phyloP scores from a whole-genome alignment of 2,329 filamentous ascomycete species.

The Alternaria gaisen region DNA sequence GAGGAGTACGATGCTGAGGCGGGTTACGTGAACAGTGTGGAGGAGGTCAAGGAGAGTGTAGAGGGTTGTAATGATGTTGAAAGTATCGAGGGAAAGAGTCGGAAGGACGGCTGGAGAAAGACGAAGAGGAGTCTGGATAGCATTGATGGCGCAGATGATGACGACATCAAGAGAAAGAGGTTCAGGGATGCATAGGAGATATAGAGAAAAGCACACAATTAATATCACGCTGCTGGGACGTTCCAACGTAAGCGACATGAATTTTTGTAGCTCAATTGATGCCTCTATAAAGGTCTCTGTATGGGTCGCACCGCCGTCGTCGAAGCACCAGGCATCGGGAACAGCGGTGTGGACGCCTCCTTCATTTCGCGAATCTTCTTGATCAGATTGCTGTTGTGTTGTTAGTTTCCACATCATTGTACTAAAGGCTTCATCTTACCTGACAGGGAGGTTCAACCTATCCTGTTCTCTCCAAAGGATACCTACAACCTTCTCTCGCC shows the following conservation, averaged over 20 bases:
- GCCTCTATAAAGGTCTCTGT: slow-evolving; percentile 19
- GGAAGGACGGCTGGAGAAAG: not conserved
- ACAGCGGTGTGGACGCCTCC: slow-evolving; percentile 41
- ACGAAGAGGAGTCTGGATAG: slow-evolving; percentile 3
- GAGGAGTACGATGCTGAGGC: slow-evolving; percentile 14
- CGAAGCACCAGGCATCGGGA: slow-evolving; percentile 19
- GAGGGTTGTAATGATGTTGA: slow-evolving; percentile 1
- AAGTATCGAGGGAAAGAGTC: not conserved
- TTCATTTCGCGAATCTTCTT: slow-evolving; percentile 57
- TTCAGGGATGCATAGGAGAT: not conserved
- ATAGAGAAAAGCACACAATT: not conserved
- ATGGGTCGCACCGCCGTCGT: slow-evolving; percentile 15
- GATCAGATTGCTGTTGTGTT: slow-evolving; percentile 51
- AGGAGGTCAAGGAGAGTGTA: slow-evolving; percentile 16
- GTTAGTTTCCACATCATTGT: not conserved
- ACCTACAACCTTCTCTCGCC: slow-evolving; percentile 60
- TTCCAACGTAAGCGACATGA: not conserved
- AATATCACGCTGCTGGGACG: not conserved
- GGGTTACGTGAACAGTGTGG: not conserved
- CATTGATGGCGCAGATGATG: not conserved
- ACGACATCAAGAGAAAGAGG: not conserved
- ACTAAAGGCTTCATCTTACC: slow-evolving; percentile 31
- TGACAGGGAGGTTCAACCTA: slow-evolving; percentile 51
- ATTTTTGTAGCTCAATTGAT: not conserved
- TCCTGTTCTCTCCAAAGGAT: slow-evolving; percentile 64